Conservation (phyloP, 2,329 filamentous ascomycete genomes). For the Exophiala sp. region DNA sequence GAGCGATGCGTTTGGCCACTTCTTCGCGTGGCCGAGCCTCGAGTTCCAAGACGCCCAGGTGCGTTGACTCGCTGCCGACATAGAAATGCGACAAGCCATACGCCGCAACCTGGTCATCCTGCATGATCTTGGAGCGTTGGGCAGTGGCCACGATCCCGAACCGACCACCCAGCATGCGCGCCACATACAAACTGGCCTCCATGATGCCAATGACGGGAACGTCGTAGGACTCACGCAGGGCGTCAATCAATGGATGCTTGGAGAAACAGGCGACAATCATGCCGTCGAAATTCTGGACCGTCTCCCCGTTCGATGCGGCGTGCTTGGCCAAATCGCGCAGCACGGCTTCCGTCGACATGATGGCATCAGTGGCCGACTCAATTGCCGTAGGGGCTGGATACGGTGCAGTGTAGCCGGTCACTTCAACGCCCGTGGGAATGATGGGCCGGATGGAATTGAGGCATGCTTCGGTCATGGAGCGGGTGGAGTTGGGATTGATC, state of each 20-base stretch:
- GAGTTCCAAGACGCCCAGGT: conserved; percentile 43
- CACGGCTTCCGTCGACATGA: conserved; percentile 47
- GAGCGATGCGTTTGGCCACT: conserved; percentile 38
- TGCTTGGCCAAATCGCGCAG: conserved; percentile 40
- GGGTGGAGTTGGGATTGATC: conserved; percentile 46
- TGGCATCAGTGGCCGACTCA: conserved; percentile 46
- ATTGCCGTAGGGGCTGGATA: conserved; percentile 47
- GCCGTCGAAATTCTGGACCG: conserved; percentile 39
- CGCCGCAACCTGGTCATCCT: conserved; percentile 37
- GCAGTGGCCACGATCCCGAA: conserved; percentile 44
- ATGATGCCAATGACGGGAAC: conserved; percentile 48
- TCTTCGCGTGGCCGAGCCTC: conserved; percentile 36
- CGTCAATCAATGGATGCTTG: conserved; percentile 44
- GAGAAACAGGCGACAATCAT: conserved; percentile 48
- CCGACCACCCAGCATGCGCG: conserved; percentile 44
- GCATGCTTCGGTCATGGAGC: conserved; percentile 45
- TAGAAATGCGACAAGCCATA: conserved; percentile 42
- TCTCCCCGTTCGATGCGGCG: conserved; percentile 36
- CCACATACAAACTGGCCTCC: conserved; percentile 47
- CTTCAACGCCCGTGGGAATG: conserved; percentile 44
- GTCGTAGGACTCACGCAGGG: conserved; percentile 43
- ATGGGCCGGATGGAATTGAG: conserved; percentile 40
- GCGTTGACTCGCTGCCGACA: conserved; percentile 40
- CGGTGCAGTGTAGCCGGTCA: conserved; percentile 49
- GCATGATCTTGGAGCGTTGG: conserved; percentile 37